These are phyloP conservation scores for Pythium pyrilobum DNA, from an alignment of 352 stramenopile genomes.

Conservation along the genomic window DNA sequence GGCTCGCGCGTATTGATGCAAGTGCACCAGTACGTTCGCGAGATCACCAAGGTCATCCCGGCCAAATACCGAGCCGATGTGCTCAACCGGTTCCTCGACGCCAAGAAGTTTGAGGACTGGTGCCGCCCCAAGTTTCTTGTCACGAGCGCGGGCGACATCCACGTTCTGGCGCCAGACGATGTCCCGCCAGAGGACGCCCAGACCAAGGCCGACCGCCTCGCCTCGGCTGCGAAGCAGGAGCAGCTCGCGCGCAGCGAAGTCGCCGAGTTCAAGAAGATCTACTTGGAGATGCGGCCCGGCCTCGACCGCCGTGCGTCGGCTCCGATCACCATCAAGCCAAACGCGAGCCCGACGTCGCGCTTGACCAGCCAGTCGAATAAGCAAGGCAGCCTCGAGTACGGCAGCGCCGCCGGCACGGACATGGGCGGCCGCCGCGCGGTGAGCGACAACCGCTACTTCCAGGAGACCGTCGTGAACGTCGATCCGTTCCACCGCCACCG, in stretches of 20 bases:
- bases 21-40: constrained; percentile 33
- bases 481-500: background rate
- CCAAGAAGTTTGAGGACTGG: constrained; percentile 16
- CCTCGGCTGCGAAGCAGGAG: background rate
- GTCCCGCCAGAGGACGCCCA: background rate
- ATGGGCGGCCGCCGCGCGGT: background rate
- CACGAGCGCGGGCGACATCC: constrained; percentile 12
- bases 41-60: constrained; percentile 28
- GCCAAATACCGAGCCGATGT: constrained; percentile 19
- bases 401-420: background rate
- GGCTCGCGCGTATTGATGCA: constrained; percentile 21
- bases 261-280: constrained; percentile 14
- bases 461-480: background rate
- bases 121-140: constrained; percentile 7
- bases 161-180: constrained; percentile 15
- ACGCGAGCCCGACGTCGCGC: too few species aligned
- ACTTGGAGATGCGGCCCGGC: constrained; percentile 10
- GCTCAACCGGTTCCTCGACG: constrained; percentile 19
- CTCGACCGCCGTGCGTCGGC: constrained; percentile 12
- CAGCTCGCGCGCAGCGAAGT: constrained; percentile 5
- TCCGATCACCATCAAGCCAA: background rate
- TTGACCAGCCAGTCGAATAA: too few species aligned
- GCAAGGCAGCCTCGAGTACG: background rate
- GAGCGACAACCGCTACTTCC: constrained; percentile 13
- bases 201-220: background rate